Evolutionary conservation across 164 flowering plant genomes (phyloP).

Genomic region (Nymphaea thermarum): DNA sequence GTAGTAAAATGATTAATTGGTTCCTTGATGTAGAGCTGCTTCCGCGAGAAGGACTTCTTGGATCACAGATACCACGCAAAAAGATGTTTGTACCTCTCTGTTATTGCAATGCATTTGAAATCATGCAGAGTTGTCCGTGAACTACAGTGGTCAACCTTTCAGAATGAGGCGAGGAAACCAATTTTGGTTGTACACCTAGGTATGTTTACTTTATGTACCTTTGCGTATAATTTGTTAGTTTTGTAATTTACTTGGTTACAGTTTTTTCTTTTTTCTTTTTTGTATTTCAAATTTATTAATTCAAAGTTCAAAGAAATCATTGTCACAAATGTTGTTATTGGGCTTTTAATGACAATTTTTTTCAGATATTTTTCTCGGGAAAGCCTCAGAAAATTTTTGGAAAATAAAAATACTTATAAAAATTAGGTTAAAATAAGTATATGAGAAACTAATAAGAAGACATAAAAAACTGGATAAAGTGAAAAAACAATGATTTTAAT

Average conservation of each 20-base stretch:
- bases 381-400: too few species aligned
- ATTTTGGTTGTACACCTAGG: constrained; percentile 65
- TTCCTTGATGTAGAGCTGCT: constrained; percentile 55
- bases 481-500: too few species aligned
- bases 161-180: constrained; percentile 90
- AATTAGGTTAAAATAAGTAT: too few species aligned
- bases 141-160: constrained; percentile 66
- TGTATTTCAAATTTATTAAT: neutral
- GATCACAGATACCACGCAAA: constrained; percentile 90
- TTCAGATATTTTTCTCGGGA: too few species aligned
- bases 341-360: neutral
- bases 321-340: too few species aligned
- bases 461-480: too few species aligned
- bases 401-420: too few species aligned
- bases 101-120: constrained; percentile 51
- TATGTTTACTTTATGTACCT: constrained; percentile 3
- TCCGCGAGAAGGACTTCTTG: constrained; percentile 79
- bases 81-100: constrained; percentile 74
- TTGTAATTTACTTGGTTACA: neutral
- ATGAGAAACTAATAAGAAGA: too few species aligned
- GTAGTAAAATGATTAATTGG: neutral
- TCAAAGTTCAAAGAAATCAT: neutral
- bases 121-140: constrained; percentile 22
- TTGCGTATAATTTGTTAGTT: neutral
- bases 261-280: neutral